A percentile compares a stretch with the other conserved stretches of the same genome.
phyloP scores from a whole-genome alignment of 345 rosid species.

The Anastatica hierochuntica region DNA sequence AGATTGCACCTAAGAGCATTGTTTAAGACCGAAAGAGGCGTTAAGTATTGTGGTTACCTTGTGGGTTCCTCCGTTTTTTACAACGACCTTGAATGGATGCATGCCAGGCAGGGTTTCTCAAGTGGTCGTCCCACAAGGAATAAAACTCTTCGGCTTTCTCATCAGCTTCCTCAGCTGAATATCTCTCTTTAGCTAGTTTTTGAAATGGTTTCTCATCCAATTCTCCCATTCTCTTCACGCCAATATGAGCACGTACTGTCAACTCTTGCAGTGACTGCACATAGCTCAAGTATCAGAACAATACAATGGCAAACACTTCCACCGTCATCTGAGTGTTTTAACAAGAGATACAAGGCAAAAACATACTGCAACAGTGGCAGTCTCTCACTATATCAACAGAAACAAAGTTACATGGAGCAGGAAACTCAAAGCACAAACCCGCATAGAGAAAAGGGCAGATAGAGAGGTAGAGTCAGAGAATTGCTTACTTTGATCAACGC shows the following conservation, averaged over 20 bases:
- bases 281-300: not conserved
- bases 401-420: not conserved
- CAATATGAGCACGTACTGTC: not conserved
- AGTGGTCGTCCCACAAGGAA: conserved; percentile 23
- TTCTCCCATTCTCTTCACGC: conserved; percentile 26
- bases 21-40: not conserved
- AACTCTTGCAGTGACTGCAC: conserved; percentile 20
- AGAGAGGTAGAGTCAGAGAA: not conserved
- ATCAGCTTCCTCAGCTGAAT: conserved; percentile 13
- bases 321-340: not conserved
- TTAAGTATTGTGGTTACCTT: conserved; percentile 6
- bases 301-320: conserved; percentile 1
- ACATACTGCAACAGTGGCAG: not conserved
- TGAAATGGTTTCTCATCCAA: conserved; percentile 18
- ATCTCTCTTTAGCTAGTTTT: conserved; percentile 17
- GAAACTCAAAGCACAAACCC: not conserved
- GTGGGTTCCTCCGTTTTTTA: conserved; percentile 6
- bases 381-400: not conserved
- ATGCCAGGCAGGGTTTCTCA: conserved; percentile 28
- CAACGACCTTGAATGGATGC: conserved; percentile 21
- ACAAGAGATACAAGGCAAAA: not conserved
- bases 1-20: not conserved
- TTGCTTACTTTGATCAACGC: conserved; percentile 22
- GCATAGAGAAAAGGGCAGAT: not conserved
- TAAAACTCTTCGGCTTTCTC: conserved; percentile 1